Conservation (phyloP, 257 asterid species). For the Plantago major region DNA sequence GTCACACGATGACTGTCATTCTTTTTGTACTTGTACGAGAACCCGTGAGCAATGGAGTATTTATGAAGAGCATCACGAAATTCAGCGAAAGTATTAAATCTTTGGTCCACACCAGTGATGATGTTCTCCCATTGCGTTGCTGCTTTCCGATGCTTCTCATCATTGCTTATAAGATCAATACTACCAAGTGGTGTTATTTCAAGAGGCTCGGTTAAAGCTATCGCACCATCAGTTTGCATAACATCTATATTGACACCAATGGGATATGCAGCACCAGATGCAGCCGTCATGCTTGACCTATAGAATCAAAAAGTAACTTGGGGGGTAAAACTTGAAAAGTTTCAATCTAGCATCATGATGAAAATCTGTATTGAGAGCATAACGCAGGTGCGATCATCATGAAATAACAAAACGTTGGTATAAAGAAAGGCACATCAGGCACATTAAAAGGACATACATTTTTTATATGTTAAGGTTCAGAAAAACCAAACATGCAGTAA, state of each 20-base stretch:
- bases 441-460: neutral
- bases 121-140: slow-evolving; percentile 90
- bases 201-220: slow-evolving; percentile 53
- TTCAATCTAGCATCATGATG: neutral
- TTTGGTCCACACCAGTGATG: slow-evolving; percentile 97
- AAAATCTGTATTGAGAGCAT: slow-evolving; percentile 3
- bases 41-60: slow-evolving; percentile 95
- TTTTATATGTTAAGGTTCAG: neutral
- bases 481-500: neutral
- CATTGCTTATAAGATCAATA: slow-evolving; percentile 33
- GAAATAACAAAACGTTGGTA: neutral
- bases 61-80: slow-evolving; percentile 96
- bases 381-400: neutral
- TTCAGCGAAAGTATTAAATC: slow-evolving; percentile 87
- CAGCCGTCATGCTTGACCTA: slow-evolving; percentile 88
- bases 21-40: slow-evolving; percentile 90
- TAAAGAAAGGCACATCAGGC: neutral
- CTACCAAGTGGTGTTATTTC: slow-evolving; percentile 41
- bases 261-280: slow-evolving; percentile 58
- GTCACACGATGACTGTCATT: slow-evolving; percentile 97
- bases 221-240: slow-evolving; percentile 51
- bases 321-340: no score
- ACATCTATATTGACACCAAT: slow-evolving; percentile 54
- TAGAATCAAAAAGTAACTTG: slow-evolving; percentile 11
- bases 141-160: slow-evolving; percentile 78